Evolutionary conservation across 257 asterid genomes (phyloP), one percentile per base, ranked within the genome.

Genomic region (Salvia splendens): DNA sequence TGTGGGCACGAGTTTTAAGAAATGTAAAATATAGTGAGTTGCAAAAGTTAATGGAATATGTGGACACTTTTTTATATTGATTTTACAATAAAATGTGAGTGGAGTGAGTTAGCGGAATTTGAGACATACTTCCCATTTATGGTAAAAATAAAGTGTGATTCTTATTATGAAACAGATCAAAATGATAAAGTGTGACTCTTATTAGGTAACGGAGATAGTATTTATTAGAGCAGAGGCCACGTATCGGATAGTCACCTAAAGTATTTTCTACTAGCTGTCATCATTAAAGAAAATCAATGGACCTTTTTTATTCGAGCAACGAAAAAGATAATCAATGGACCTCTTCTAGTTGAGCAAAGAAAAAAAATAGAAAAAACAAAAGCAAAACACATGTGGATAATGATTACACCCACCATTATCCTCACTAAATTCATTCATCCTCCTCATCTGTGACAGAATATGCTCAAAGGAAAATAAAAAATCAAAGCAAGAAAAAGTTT

Each of bases 391-490:
- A 75, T 82, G 82, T 76, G 78, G 49, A 35, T 59, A 79, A 82
- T 82, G 82, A 82, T 79, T 79, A 64, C 82, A 64, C 77, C 75
- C 81, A 77, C 83, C 70, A 77, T 79, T 61, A 57, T 68, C 57
- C 72, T 64, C 64, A 68, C 41, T 12, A 64, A 64, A 65, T 47
- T 72, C 74, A 72, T 74, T 73, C 5, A 58, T 69, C 47, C 30
- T 33, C 72, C 68, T 42, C 42, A 33, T 28, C 50, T 11, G 68
- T 5, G 57, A 38, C 6, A 33, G 52, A 64, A 73, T 69, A 73
- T 78, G 70, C 76, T 38, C 63, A 12, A 7, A 46, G 8, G 8
- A 3, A 36, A 14, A 28, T 3, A 17, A 45, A 8, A 10, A 38
- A 46, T 3, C 4, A 49, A 46, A 8, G 33, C 5, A 16, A 45